These are phyloP conservation scores for Penicilliopsis zonata DNA, from an alignment of 495 filamentous ascomycete species.

Conservation along the genomic window DNA sequence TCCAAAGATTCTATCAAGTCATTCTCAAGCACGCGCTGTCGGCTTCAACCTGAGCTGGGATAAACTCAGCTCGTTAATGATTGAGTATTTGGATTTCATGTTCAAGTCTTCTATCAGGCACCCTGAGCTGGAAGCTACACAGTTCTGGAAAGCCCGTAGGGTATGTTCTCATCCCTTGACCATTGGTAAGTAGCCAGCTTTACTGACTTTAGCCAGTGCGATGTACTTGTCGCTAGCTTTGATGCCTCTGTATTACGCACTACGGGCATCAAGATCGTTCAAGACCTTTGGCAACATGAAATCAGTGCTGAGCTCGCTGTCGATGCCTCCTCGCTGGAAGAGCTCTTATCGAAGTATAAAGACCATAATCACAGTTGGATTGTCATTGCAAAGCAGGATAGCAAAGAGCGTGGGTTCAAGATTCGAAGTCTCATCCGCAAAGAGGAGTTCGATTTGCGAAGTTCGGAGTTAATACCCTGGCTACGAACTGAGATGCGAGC, in stretches of 20 bases:
- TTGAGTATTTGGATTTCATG: constrained; percentile 46
- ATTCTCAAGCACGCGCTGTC: constrained; percentile 55
- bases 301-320: constrained; percentile 86
- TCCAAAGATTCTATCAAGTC: constrained; percentile 25
- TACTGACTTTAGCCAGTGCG: constrained; percentile 46
- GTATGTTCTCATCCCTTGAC: constrained; percentile 7
- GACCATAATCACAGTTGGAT: constrained; percentile 80
- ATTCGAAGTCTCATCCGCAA: constrained; percentile 61
- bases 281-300: constrained; percentile 68
- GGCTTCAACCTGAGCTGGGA: constrained; percentile 91
- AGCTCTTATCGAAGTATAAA: constrained; percentile 51
- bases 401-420: constrained; percentile 56
- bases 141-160: constrained; percentile 50
- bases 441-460: constrained; percentile 72
- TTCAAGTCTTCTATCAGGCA: constrained; percentile 59
- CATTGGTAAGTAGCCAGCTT: neutral
- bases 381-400: constrained; percentile 73
- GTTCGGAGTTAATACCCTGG: constrained; percentile 64
- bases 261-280: constrained; percentile 59
- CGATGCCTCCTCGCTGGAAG: constrained; percentile 61
- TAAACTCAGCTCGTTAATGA: constrained; percentile 54
- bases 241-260: constrained; percentile 66
- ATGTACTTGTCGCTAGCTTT: constrained; percentile 82
- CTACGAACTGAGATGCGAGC: constrained; percentile 76
- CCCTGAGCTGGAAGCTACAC: constrained; percentile 30